Evolutionary conservation across 768 basidiomycete genomes (phyloP), one percentile per base, ranked within the genome.

Genomic region (Boletales sp.): DNA sequence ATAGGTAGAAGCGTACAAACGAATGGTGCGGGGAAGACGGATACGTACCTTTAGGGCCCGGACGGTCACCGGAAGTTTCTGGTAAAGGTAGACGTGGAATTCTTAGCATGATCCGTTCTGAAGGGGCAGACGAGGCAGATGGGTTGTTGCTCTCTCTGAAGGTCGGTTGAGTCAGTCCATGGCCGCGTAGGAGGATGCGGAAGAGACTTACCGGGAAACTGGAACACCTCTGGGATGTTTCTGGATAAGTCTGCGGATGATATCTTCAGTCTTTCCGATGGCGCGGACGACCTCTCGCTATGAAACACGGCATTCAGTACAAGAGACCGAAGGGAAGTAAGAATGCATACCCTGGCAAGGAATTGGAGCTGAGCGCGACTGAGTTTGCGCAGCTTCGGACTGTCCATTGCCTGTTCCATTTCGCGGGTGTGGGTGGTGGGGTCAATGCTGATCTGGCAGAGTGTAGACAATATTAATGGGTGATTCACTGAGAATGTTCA

Each of bases 151-250:
- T 8, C 8, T 42, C 35, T 30, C 61, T 57, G 43, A 42, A 35
- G 15, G 10, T 21, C 41, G 12, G 30, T 15, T 34, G 11, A 11
- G 40, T 49, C 25, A 5, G 25, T 28, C 6, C 25, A 28, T 28
- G 25, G 25, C 1, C 25, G 25, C 25, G 25, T 28, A 28, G 1
- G 34, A 34, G 34, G 34, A 34, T 28, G 15, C 11, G 34, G 15
- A 12, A 15, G 34, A 34, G 5, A 34, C 15, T 15, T 34, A 12
- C 59, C 44, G 47, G 12, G 36, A 11, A 28, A 47, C n/a, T 3
- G 65, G 67, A 0, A 65, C 59, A 0, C 67, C 65, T 21, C 32
- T 35, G n/a, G 67, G 68, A 40, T 62, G 54, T 21, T 64, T 69
- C 33, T 32, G 51, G 9, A 62, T 25, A 38, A 67, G 55, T 46